Base-by-base conservation (phyloP, 345 rosid genomes). In the Eucalyptus sp. region DNA sequence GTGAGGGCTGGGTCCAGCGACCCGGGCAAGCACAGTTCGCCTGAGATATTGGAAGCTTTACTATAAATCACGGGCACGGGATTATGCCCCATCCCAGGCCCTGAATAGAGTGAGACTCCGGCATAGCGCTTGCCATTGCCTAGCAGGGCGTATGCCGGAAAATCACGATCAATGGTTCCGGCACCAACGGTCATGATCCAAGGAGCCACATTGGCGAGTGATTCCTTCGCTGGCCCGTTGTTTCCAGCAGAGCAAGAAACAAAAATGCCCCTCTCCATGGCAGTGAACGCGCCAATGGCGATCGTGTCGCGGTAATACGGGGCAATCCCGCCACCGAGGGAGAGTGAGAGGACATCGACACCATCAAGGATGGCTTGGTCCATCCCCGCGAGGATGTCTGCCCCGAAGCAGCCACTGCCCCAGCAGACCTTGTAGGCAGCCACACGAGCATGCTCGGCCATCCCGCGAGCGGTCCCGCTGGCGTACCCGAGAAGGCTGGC, bases 101-200 rank as follows among this genome's bases (percentile, higher is more conserved):
- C 98, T 10, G 97, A 95, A 64, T 95, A 97, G 5, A 97, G 95
- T 6, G 99, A 97, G 6, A 95, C 98, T 2, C 99, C 99, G 4
- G 86, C 49, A 62, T 92, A 92, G 20, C 90, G 86, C 18, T 90
- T 88, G 54, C 93, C 90, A 80, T 95, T 93, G 7, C 99, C 99
- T 3, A 96, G 90, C 56, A 54, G 56, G 1, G 93, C 97, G 54
- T 88, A 93, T 37, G 99, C 99, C 6, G 97, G 97, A 56, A 97
- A 96, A 87, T 96, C 96, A 4, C 99, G 94, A 90, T 97, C 99
- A 41, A 97, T 86, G 5, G 99, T 96, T 12, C 98, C 97, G 4
- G 99, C 99, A 6, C 99, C 99, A 14, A 97, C 99, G 8, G 99
- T 97, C 96, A 96, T 93, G 56, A 96, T 95, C 99, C 99, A 97